These are phyloP conservation scores for Gardenia jasminoides DNA, from an alignment of 257 asterid genomes.

Conservation along the genomic window DNA sequence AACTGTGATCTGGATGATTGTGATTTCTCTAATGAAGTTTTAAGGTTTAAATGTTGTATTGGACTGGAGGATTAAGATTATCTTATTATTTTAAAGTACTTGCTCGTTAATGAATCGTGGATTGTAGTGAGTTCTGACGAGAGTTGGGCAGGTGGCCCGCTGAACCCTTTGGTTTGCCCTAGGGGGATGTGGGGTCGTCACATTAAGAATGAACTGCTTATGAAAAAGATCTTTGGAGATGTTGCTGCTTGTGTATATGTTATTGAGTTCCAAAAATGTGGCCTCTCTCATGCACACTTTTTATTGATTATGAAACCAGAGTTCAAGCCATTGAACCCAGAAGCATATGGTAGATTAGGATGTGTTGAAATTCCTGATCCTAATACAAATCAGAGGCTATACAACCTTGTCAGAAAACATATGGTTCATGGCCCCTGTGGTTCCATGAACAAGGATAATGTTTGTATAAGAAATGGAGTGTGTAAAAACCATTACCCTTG, in stretches of 20 bases:
- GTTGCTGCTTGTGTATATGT: background rate
- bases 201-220: background rate
- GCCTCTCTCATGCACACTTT: background rate
- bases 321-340: background rate
- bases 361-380: background rate
- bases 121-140: too few relatives aligned
- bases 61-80: too few relatives aligned
- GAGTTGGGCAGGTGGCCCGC: too few relatives aligned
- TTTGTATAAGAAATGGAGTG: background rate
- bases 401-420: background rate
- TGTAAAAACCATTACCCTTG: constrained; percentile 4
- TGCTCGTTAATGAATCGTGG: too few relatives aligned
- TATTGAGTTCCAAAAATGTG: background rate
- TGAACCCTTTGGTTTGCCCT: too few relatives aligned
- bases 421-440: constrained; percentile 9
- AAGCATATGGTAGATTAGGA: background rate
- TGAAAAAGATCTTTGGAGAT: background rate
- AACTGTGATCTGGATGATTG: too few relatives aligned
- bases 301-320: background rate
- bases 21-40: too few relatives aligned
- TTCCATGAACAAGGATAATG: background rate
- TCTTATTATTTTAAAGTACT: too few relatives aligned
- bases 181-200: too few relatives aligned
- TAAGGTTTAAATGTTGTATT: too few relatives aligned
- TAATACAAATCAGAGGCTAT: background rate